Conservation (phyloP, 1,284 basidiomycete genomes). For the Apiotrichum veenhuisii region DNA sequence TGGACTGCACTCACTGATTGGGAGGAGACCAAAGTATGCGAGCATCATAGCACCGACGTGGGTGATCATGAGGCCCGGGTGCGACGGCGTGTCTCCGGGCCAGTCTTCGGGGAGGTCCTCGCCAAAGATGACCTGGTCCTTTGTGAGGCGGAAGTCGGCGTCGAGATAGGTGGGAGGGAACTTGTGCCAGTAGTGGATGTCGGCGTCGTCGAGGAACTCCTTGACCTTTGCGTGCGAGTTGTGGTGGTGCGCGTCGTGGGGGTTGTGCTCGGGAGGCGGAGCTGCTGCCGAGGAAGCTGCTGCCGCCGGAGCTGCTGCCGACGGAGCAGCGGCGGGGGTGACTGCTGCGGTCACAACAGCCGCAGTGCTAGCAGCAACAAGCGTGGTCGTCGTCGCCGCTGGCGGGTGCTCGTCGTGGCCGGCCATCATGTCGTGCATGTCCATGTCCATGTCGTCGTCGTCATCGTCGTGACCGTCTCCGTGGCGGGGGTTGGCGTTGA, state of each 20-base stretch:
- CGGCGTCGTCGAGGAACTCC: conserved; percentile 30
- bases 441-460: conserved; percentile 11
- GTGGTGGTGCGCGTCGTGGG: conserved; percentile 24
- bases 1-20: conserved; percentile 30
- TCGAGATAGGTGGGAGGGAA: conserved; percentile 42
- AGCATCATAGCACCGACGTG: conserved; percentile 31
- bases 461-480: conserved; percentile 16
- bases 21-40: conserved; percentile 42
- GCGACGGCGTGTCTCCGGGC: conserved; percentile 29
- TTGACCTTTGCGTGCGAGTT: conserved; percentile 31
- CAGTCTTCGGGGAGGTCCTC: conserved; percentile 37
- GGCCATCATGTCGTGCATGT: not conserved
- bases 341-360: not conserved
- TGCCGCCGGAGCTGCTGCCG: not conserved
- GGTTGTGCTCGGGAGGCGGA: not conserved
- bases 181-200: conserved; percentile 36
- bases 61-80: conserved; percentile 30
- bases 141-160: conserved; percentile 37
- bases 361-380: not conserved
- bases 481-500: conserved; percentile 2
- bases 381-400: not conserved
- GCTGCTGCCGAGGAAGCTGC: not conserved
- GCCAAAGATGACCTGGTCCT: conserved; percentile 38
- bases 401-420: not conserved
- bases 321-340: not conserved